phyloP scores from a whole-genome alignment of 805 yeast genomes.

The Candida ipomoeae region DNA sequence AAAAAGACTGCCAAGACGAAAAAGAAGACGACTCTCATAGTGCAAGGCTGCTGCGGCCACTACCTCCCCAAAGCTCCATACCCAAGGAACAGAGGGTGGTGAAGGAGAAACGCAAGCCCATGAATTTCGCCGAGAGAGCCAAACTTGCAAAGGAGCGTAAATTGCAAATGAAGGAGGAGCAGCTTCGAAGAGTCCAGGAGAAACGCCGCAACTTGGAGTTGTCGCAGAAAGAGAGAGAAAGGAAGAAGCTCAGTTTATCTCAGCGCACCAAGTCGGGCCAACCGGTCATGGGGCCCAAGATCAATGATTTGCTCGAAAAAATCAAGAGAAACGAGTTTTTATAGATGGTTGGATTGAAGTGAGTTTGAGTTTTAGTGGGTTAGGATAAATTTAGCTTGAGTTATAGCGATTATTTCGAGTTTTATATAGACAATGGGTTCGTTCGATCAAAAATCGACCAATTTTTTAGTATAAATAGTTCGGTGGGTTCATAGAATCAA shows the following conservation, averaged over 20 bases:
- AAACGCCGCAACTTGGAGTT: conserved; percentile 31
- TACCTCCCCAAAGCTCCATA: conserved; percentile 8
- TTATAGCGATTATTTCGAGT: no score
- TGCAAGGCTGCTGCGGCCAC: conserved; percentile 21
- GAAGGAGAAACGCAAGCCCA: conserved; percentile 29
- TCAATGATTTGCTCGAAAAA: conserved; percentile 71
- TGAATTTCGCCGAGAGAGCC: conserved; percentile 44
- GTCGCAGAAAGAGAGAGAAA: conserved; percentile 38
- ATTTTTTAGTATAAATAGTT: not conserved
- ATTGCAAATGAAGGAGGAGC: conserved; percentile 36
- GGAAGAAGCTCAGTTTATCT: conserved; percentile 37
- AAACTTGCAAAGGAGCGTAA: conserved; percentile 45
- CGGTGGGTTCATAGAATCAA: not conserved
- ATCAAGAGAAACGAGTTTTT: conserved; percentile 47
- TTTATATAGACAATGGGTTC: no score
- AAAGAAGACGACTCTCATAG: conserved; percentile 9
- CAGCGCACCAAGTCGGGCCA: conserved; percentile 73
- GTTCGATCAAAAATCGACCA: no score
- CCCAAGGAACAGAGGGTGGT: conserved; percentile 7
- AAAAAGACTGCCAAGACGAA: conserved; percentile 5
- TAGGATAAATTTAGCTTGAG: no score
- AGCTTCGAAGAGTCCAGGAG: conserved; percentile 37
- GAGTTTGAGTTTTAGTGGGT: no score
- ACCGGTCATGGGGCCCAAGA: conserved; percentile 88
- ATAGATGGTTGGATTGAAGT: no score